Base-by-base conservation (phyloP, 306 rosid genomes). In the Gleditsia sinensis region DNA sequence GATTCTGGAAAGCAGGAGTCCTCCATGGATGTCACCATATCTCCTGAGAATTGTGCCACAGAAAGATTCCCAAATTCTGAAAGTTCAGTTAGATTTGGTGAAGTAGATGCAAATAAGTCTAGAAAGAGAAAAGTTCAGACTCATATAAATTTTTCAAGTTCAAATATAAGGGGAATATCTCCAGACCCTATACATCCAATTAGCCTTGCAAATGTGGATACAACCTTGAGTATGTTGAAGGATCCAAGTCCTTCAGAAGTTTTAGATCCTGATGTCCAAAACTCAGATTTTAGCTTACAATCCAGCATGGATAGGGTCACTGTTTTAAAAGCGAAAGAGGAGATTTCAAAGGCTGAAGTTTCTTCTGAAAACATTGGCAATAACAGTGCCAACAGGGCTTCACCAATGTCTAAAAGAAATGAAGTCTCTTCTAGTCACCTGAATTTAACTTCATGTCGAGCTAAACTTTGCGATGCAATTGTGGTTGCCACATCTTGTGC, bases 251-350 rank as follows among this genome's bases (percentile, higher is more conserved):
- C 55, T 68, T 80, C 80, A 27, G 86, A 79, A 64, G 81, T 73
- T 53, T 61, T 71, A 50, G 75, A 80, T 81, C 80, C 82, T 69
- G 68, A 75, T 74, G 74, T 61, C 81, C 84, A 76, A 78, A 86
- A 74, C 56, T 67, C 75, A 71, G 82, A 77, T 75, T 62, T 82
- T 48, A 78, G 68, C 72, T 76, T 69, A 78, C 77, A 61, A 24
- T 70, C 81, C 74, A 65, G 72, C 58, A 49, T 32, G 53, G 80
- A 48, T 19, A 81, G 73, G 48, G 61, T 34, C 58, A 54, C 78
- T 74, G 53, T 64, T 57, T 68, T 75, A 74, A 75, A 60, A 27
- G 70, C 76, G 73, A 77, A 78, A 43, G 51, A 69, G 42, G 82
- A 72, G 62, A 50, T 54, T 75, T 80, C 74, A 36, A 80, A 87